A percentile compares a stretch with the other conserved stretches of the same genome.
Conservation (phyloP, 805 yeast genomes). For the Wickerhamiella vanderwaltii region DNA sequence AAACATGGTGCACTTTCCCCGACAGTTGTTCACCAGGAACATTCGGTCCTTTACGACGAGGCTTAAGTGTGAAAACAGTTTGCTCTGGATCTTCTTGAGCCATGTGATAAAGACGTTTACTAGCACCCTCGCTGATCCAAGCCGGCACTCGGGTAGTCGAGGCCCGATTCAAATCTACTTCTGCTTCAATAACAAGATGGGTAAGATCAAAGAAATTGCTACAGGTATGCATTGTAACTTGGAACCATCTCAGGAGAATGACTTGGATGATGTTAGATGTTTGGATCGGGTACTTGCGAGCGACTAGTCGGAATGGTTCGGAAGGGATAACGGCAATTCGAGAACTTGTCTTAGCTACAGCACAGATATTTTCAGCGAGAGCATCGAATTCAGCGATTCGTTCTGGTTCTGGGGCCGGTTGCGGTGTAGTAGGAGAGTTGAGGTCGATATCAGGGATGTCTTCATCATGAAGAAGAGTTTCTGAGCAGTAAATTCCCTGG, state of each 20-base stretch:
- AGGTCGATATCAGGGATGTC: constrained; percentile 11
- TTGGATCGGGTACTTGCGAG: constrained; percentile 68
- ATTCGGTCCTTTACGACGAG: constrained; percentile 14
- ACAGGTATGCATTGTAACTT: constrained; percentile 86
- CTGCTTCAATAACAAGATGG: constrained; percentile 66
- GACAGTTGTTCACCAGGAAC: not conserved
- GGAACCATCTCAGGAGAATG: constrained; percentile 71
- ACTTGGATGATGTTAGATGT: constrained; percentile 91
- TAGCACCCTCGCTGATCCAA: constrained; percentile 47
- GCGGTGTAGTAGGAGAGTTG: not conserved
- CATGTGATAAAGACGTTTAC: constrained; percentile 31
- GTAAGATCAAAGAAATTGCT: constrained; percentile 80
- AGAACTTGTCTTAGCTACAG: constrained; percentile 59
- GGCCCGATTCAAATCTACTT: constrained; percentile 45
- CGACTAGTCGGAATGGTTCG: constrained; percentile 62
- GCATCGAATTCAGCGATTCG: constrained; percentile 16
- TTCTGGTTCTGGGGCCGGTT: not conserved
- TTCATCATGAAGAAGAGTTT: constrained; percentile 1
- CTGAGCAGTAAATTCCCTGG: constrained; percentile 10
- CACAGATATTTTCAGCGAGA: constrained; percentile 38
- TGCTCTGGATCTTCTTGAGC: constrained; percentile 17
- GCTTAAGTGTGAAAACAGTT: constrained; percentile 10
- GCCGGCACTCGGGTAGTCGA: constrained; percentile 44
- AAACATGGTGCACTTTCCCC: constrained; percentile 10
- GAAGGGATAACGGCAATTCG: constrained; percentile 90